Base-by-base conservation (phyloP, 768 basidiomycete genomes). In the Auricularia heimuer region DNA sequence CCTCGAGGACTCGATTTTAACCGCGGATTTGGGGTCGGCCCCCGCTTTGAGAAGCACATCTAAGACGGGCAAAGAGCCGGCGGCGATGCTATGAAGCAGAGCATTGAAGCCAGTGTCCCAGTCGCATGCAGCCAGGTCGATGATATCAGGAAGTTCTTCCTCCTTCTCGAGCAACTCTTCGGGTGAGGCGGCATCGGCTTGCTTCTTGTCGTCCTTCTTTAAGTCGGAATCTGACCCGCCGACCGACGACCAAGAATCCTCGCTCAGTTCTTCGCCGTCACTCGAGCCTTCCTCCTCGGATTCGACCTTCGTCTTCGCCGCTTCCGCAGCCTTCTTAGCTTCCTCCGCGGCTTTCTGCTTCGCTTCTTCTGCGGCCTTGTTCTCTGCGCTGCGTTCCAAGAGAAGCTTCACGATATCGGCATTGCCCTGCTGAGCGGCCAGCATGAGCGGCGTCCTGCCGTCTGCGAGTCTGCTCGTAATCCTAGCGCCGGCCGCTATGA, bases 61-160 rank as follows among this genome's bases (percentile, higher is more conserved):
- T 2, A 86, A 71, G 35, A 79, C 76, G 2, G 72, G 70, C 1
- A 79, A 65, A 1, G 81, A 81, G 1, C 77, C 82, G 29, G 75
- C 81, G 3, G 84, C 70, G 54, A 82, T 78, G 3, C 81, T 85
- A 68, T 82, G 83, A 34, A 74, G 74, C 34, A 86, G 75, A 2
- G 86, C 78, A 1, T 81, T 79, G 66, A 83, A 80, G 3, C 78
- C 77, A 64, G 81, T 79, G 69, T 86, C 85, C 85, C 85, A 88
- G 70, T 86, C 85, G 0, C 76, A 63, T 1, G 76, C 74, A 56
- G 85, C 77, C 66, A 85, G 69, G 54, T 84, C 81, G n/a, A 86
- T 75, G 37, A 87, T 74, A 65, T 86, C 85, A 0, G 83, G 83
- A 42, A 75, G 74, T 54, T 82, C 79, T 3, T 75, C 72, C 4